phyloP scores from a whole-genome alignment of 306 rosid genomes.

The Vicia villosa region DNA sequence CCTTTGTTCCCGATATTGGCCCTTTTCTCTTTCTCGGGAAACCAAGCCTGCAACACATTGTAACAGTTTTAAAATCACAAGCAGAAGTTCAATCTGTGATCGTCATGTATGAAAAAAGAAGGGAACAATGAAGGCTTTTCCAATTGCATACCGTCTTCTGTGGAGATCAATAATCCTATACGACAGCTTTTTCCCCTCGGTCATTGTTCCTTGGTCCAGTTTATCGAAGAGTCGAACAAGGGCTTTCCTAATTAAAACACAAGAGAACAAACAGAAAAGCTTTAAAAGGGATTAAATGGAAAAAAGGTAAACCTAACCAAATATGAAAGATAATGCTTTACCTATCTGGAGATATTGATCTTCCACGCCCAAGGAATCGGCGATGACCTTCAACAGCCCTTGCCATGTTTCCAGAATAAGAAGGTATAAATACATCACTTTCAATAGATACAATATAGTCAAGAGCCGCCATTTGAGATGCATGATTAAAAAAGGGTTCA shows the following conservation, averaged over 20 bases:
- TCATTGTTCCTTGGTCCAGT: constrained; percentile 65
- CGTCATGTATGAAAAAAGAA: not conserved
- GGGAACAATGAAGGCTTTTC: not conserved
- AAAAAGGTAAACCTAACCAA: constrained; percentile 5
- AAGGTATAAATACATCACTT: constrained; percentile 89
- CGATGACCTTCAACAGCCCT: constrained; percentile 98
- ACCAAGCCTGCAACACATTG: constrained; percentile 65
- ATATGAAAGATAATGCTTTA: constrained; percentile 4
- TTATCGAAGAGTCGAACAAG: constrained; percentile 90
- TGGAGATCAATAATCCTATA: constrained; percentile 76
- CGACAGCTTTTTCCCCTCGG: constrained; percentile 66
- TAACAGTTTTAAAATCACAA: constrained; percentile 18
- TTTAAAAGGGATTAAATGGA: constrained; percentile 5
- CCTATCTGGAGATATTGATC: constrained; percentile 93
- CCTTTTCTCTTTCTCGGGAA: constrained; percentile 93
- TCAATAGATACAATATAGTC: constrained; percentile 95
- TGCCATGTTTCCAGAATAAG: constrained; percentile 98
- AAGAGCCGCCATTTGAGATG: constrained; percentile 97
- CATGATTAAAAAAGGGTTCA: constrained; percentile 73
- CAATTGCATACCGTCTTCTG: constrained; percentile 55
- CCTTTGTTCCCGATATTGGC: constrained; percentile 86
- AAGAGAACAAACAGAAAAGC: constrained; percentile 36
- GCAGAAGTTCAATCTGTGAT: not conserved
- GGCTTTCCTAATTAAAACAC: constrained; percentile 66
- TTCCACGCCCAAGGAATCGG: constrained; percentile 89